A percentile compares a stretch with the other conserved stretches of the same genome.
Conservation (phyloP, 1,284 basidiomycete genomes). For the Schizophyllum amplum region DNA sequence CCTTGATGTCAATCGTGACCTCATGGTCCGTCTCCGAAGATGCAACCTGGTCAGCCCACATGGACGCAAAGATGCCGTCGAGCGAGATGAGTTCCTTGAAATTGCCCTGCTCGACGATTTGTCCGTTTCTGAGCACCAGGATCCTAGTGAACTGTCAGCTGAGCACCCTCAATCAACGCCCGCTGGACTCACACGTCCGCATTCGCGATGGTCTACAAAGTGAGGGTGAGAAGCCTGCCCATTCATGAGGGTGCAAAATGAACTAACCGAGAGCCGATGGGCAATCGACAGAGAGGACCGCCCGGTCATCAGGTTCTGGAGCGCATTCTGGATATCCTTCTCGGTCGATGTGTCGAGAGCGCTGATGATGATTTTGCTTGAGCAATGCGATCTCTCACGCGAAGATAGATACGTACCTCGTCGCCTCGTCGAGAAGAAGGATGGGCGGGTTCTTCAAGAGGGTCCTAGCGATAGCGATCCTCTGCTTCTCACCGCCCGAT, state of each 20-base stretch:
- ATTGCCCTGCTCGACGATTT: conserved; percentile 70
- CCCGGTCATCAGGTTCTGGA: conserved; percentile 63
- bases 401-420: conserved; percentile 35
- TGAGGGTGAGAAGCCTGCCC: conserved; percentile 11
- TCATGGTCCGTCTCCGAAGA: conserved; percentile 35
- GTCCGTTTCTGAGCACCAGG: conserved; percentile 74
- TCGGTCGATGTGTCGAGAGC: conserved; percentile 81
- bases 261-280: conserved; percentile 67
- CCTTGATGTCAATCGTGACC: conserved; percentile 21
- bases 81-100: conserved; percentile 65
- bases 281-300: conserved; percentile 76
- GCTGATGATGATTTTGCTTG: conserved; percentile 25
- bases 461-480: conserved; percentile 82
- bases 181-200: neutral
- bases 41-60: conserved; percentile 77
- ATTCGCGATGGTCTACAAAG: conserved; percentile 55
- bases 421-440: conserved; percentile 78
- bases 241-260: conserved; percentile 6
- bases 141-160: conserved; percentile 40
- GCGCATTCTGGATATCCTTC: conserved; percentile 76
- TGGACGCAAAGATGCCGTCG: conserved; percentile 66
- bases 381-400: conserved; percentile 1
- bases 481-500: conserved; percentile 77
- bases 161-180: conserved; percentile 3
- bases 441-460: conserved; percentile 83